These are phyloP conservation scores for Aureobasidium sp. DNA, from an alignment of 2,329 filamentous ascomycete genomes.

Conservation along the genomic window DNA sequence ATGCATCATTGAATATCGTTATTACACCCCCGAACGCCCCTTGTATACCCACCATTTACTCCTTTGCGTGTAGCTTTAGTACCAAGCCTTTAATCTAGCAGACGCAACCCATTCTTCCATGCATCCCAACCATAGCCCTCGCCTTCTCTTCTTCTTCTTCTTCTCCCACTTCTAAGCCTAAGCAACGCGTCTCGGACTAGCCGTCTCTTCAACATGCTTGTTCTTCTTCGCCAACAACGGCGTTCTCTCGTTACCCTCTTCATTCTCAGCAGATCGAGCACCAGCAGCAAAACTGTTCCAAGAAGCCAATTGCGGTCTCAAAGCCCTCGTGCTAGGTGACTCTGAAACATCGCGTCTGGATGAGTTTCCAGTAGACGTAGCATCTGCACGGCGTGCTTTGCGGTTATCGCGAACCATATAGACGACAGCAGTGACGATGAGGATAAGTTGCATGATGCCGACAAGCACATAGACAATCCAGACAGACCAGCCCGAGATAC, in stretches of 20 bases:
- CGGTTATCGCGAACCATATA: conserved; percentile 52
- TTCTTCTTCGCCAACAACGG: not conserved
- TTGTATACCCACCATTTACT: no score
- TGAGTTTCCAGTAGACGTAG: not conserved
- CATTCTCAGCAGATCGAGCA: not conserved
- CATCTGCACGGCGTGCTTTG: conserved; percentile 19
- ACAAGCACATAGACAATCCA: conserved; percentile 86
- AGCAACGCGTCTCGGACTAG: conserved; percentile 4
- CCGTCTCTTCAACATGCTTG: not conserved
- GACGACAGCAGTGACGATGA: conserved; percentile 68
- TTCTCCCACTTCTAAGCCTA: no score
- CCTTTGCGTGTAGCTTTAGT: no score
- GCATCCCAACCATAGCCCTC: no score
- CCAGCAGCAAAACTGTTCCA: not conserved
- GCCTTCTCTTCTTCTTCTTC: no score
- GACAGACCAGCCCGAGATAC: conserved; percentile 76
- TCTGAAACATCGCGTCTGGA: not conserved
- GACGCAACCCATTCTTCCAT: no score
- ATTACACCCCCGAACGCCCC: no score
- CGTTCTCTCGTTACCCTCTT: not conserved
- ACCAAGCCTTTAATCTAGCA: no score
- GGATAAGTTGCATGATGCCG: conserved; percentile 67
- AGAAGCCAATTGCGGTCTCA: not conserved
- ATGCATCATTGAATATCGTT: no score
- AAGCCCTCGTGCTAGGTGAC: not conserved